phyloP scores from a whole-genome alignment of 140 eudicot species.

The Ambrosia hybrid region DNA sequence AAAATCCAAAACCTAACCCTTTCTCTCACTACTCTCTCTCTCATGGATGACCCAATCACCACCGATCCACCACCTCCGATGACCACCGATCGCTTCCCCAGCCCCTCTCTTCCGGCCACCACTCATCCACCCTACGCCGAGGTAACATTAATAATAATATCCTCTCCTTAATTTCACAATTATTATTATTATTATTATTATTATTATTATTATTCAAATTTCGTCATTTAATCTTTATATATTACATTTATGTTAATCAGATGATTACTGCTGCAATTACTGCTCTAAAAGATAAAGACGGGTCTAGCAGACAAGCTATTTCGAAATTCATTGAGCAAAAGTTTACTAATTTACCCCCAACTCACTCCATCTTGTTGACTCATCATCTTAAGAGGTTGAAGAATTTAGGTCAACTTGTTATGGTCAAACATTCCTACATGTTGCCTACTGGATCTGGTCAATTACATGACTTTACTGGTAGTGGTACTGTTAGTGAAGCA shows the following conservation, averaged over 20 bases:
- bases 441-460: constrained; percentile 50
- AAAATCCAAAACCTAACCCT: no score
- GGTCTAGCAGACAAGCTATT: constrained; percentile 83
- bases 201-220: no score
- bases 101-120: no score
- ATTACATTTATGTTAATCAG: constrained; percentile 31
- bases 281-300: constrained; percentile 57
- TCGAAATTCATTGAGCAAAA: constrained; percentile 58
- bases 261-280: constrained; percentile 72
- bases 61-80: no score
- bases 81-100: no score
- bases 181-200: no score
- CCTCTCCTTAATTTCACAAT: neutral
- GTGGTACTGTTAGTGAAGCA: constrained; percentile 5
- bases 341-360: constrained; percentile 53
- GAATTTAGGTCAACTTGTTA: constrained; percentile 53
- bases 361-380: constrained; percentile 62
- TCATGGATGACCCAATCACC: no score
- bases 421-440: constrained; percentile 78
- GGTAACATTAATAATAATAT: no score
- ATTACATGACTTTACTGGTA: constrained; percentile 11
- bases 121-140: no score
- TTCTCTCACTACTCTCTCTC: no score
- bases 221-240: no score
- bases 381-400: constrained; percentile 67